Evolutionary conservation across 1,139 yeast species (phyloP), one percentile per base, ranked within the genome.

Genomic region (Lipomyces yarrowii): DNA sequence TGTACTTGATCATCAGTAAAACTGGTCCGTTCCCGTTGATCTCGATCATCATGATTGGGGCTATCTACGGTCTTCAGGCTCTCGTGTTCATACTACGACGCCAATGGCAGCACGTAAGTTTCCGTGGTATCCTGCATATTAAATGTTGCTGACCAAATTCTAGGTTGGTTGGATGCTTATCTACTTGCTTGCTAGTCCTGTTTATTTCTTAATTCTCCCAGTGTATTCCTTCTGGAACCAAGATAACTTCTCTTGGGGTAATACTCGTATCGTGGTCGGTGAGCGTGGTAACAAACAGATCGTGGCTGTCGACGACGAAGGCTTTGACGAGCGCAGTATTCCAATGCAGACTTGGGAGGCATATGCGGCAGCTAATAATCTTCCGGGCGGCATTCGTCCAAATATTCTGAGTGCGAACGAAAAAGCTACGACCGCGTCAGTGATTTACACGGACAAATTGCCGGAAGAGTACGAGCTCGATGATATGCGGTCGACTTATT

Each of bases 171-270:
- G 80, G 80, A 78, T 78, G 79, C 66, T 78, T 21, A 77, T 78
- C 37, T 78, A 78, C 64, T 63, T 78, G 23, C 69, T 76, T 1
- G 80, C 79, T 5, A 77, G 77, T 64, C 80, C 80, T 0, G 68
- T 78, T 60, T 80, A 78, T 59, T 77, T 80, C 10, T 76, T 78
- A 64, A 65, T 76, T 18, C 69, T 78, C 33, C 80, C 80, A 1
- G 71, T 78, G 42, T 78, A 77, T 66, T 76, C 80, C 15, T 78
- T 78, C 73, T 78, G 80, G 80, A 73, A 78, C 61, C 77, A 77
- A 75, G 80, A 78, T 63, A 64, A 78, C 67, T 78, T 78, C 70
- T 65, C 77, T 6, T 80, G 82, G 82, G 82, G 82, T 70, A 78
- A 79, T 62, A 79, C 82, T 11, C 80, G 82, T 67, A 72, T 78